Conservation (phyloP, 495 filamentous ascomycete genomes). For the Elaphomyces granulatus region DNA sequence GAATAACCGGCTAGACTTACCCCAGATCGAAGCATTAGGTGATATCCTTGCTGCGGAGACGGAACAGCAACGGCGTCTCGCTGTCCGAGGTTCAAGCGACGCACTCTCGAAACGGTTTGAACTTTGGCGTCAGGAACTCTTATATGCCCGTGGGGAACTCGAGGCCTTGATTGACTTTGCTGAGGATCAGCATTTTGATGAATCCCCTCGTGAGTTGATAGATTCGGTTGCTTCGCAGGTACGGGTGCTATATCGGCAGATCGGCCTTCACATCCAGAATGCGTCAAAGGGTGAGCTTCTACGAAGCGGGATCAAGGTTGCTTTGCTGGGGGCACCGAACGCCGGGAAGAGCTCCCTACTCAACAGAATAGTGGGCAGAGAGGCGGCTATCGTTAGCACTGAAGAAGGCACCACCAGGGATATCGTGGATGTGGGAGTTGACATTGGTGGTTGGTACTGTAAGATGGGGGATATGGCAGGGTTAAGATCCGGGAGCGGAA, state of each 20-base stretch:
- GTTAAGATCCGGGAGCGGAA: constrained; percentile 34
- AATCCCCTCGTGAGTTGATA: constrained; percentile 59
- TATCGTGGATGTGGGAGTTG: constrained; percentile 82
- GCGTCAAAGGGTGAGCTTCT: constrained; percentile 75
- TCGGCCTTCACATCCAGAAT: constrained; percentile 55
- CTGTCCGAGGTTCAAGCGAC: constrained; percentile 62
- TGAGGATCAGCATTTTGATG: constrained; percentile 95
- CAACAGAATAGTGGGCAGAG: constrained; percentile 79
- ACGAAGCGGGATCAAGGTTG: constrained; percentile 70
- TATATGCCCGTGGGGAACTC: constrained; percentile 76
- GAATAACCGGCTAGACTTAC: constrained; percentile 71
- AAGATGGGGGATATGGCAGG: constrained; percentile 89
- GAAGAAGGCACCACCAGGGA: constrained; percentile 91
- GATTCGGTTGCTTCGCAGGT: constrained; percentile 52
- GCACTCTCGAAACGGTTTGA: constrained; percentile 69
- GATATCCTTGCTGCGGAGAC: constrained; percentile 78
- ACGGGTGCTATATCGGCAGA: constrained; percentile 38
- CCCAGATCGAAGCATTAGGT: constrained; percentile 86
- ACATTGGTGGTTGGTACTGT: constrained; percentile 79
- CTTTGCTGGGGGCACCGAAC: constrained; percentile 83
- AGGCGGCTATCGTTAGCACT: constrained; percentile 84
- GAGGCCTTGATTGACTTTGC: constrained; percentile 95
- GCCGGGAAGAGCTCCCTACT: constrained; percentile 90
- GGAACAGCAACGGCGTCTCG: constrained; percentile 80
- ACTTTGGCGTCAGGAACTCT: constrained; percentile 57